phyloP scores from a whole-genome alignment of 169 alveolate genomes.

The Cryptosporidium viatorum region DNA sequence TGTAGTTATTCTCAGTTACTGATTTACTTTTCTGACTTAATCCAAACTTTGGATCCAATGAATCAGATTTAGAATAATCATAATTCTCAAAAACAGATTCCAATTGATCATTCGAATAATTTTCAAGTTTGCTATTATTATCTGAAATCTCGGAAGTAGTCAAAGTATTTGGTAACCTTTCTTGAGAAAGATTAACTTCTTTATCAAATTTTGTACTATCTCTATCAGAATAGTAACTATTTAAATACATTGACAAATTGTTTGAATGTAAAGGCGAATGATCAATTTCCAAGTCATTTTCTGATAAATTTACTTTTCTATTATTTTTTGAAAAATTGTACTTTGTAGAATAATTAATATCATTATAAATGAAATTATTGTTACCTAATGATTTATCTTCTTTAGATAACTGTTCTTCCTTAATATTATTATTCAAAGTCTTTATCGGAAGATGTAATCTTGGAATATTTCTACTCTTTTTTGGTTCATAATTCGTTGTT shows the following conservation, averaged over 20 bases:
- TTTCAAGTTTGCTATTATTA: too few species aligned
- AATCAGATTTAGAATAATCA: too few species aligned
- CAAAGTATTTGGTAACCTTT: not conserved
- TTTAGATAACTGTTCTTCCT: not conserved
- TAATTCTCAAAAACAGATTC: not conserved
- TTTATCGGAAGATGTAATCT: slow-evolving; percentile 36
- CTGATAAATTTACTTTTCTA: not conserved
- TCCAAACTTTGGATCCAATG: not conserved
- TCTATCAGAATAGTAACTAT: not conserved
- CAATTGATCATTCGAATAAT: not conserved
- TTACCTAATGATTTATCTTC: not conserved
- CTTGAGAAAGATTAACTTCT: not conserved
- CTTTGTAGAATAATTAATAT: too few species aligned
- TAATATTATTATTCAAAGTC: not conserved
- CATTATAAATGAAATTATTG: too few species aligned
- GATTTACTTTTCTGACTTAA: too few species aligned
- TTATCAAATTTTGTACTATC: not conserved
- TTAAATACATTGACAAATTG: not conserved
- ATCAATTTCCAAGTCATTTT: not conserved
- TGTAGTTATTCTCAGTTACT: not conserved
- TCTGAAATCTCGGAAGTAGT: not conserved
- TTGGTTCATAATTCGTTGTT: slow-evolving; percentile 1
- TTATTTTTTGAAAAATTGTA: too few species aligned
- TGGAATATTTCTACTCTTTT: slow-evolving; percentile 4
- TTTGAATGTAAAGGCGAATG: not conserved